These are phyloP conservation scores for Pythium aristosporum DNA, from an alignment of 352 stramenopile genomes.

Conservation along the genomic window DNA sequence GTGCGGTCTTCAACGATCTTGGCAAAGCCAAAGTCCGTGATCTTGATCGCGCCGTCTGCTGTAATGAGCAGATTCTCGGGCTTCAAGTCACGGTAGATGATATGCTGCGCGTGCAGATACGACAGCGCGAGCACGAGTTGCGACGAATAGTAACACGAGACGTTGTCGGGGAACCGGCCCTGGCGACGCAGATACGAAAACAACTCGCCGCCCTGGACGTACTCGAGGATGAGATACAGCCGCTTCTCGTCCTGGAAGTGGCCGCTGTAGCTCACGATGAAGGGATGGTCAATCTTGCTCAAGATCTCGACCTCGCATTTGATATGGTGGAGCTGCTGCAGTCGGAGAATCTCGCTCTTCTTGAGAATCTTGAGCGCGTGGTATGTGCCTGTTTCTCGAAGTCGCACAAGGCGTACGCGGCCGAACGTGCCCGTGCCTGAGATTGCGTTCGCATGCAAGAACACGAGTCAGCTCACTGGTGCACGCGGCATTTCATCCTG, in stretches of 20 bases:
- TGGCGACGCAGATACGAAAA: conserved; percentile 88
- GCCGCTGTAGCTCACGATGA: conserved; percentile 96
- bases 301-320: conserved; percentile 99
- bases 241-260: conserved; percentile 93
- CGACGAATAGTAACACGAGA: conserved; percentile 80
- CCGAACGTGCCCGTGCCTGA: conserved; percentile 96
- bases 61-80: conserved; percentile 93
- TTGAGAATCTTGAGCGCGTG: conserved; percentile 97
- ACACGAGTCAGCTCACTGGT: neutral
- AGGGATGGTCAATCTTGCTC: conserved; percentile 94
- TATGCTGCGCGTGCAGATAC: conserved; percentile 92
- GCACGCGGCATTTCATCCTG: conserved; percentile 32
- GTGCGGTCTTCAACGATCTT: conserved; percentile 83
- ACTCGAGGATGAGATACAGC: conserved; percentile 98
- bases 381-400: conserved; percentile 78
- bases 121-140: conserved; percentile 83
- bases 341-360: conserved; percentile 94
- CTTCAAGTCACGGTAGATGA: conserved; percentile 94
- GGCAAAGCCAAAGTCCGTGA: conserved; percentile 86
- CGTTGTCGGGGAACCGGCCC: conserved; percentile 74
- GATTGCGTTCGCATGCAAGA: neutral
- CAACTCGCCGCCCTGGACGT: conserved; percentile 96
- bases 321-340: conserved; percentile 92
- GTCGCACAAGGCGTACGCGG: conserved; percentile 92
- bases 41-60: conserved; percentile 82